These are phyloP conservation scores for Akebia trifoliata DNA, from an alignment of 164 flowering plant species.

Conservation along the genomic window DNA sequence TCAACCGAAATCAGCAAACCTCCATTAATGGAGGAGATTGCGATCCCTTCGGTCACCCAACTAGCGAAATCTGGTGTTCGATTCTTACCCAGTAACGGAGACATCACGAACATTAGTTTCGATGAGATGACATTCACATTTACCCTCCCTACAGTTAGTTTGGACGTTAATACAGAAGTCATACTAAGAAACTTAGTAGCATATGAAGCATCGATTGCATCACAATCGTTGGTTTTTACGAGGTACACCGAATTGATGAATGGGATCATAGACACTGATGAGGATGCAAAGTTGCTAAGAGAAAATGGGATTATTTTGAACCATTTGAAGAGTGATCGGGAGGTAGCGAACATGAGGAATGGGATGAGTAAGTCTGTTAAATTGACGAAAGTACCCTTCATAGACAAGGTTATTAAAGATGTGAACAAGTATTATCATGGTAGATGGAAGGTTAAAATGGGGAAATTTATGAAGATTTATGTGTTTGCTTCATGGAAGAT, in stretches of 20 bases:
- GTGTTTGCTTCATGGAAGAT: constrained; percentile 52
- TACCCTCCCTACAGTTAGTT: constrained; percentile 25
- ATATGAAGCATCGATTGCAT: constrained; percentile 48
- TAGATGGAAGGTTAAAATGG: constrained; percentile 37
- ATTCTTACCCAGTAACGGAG: constrained; percentile 18
- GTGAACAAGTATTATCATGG: constrained; percentile 48
- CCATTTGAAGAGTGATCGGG: constrained; percentile 53
- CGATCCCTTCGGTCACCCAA: constrained; percentile 31
- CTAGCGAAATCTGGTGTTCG: constrained; percentile 24
- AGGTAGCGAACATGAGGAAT: constrained; percentile 52
- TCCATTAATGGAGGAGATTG: constrained; percentile 30
- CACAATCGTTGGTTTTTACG: too few relatives aligned
- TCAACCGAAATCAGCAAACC: background rate
- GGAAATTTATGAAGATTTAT: constrained; percentile 28
- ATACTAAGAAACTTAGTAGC: constrained; percentile 62
- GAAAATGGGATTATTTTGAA: constrained; percentile 50
- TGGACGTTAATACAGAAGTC: too few relatives aligned
- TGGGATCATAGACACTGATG: too few relatives aligned
- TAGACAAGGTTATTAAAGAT: constrained; percentile 55
- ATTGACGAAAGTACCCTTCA: constrained; percentile 42
- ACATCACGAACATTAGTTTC: constrained; percentile 25
- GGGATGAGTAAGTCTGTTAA: constrained; percentile 62
- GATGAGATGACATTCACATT: constrained; percentile 20
- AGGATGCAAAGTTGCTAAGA: constrained; percentile 47
- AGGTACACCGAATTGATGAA: constrained; percentile 64